These are phyloP conservation scores for Millerago galiae DNA, from an alignment of 805 yeast species.

Conservation along the genomic window DNA sequence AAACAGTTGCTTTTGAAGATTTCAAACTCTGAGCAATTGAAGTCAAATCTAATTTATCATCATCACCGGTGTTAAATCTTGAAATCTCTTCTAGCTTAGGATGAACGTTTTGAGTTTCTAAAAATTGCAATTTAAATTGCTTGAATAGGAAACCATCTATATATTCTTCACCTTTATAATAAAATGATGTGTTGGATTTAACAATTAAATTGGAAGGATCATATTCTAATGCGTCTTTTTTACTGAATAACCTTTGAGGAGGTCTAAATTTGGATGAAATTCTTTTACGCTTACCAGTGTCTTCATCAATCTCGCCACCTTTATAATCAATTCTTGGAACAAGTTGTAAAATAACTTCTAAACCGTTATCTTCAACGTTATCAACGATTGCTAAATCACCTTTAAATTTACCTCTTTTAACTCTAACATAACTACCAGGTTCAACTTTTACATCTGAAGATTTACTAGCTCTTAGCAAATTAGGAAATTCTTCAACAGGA, in stretches of 20 bases:
- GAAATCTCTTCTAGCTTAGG: conserved; percentile 89
- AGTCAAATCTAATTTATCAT: conserved; percentile 78
- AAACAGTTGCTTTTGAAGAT: conserved; percentile 49
- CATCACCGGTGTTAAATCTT: conserved; percentile 63
- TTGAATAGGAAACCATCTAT: conserved; percentile 82
- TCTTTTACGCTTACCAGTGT: conserved; percentile 41
- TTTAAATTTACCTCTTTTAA: conserved; percentile 85
- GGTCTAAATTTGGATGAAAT: conserved; percentile 66
- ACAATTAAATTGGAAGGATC: conserved; percentile 71
- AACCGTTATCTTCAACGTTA: conserved; percentile 87
- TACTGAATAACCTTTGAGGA: conserved; percentile 79
- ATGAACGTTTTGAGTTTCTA: conserved; percentile 75
- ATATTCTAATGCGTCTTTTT: conserved; percentile 79
- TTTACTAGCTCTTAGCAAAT: conserved; percentile 81
- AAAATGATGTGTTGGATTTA: conserved; percentile 56
- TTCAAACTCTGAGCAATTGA: conserved; percentile 84
- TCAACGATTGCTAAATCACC: conserved; percentile 93
- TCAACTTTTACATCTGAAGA: conserved; percentile 80
- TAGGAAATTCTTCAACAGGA: conserved; percentile 94
- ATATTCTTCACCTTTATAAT: conserved; percentile 84
- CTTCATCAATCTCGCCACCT: conserved; percentile 51
- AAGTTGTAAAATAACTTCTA: conserved; percentile 88
- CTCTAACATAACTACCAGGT: conserved; percentile 89
- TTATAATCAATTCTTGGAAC: conserved; percentile 95
- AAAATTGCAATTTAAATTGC: conserved; percentile 75